These are phyloP conservation scores for Amylocarpus encephaloides DNA, from an alignment of 2,329 filamentous ascomycete species.

Conservation along the genomic window DNA sequence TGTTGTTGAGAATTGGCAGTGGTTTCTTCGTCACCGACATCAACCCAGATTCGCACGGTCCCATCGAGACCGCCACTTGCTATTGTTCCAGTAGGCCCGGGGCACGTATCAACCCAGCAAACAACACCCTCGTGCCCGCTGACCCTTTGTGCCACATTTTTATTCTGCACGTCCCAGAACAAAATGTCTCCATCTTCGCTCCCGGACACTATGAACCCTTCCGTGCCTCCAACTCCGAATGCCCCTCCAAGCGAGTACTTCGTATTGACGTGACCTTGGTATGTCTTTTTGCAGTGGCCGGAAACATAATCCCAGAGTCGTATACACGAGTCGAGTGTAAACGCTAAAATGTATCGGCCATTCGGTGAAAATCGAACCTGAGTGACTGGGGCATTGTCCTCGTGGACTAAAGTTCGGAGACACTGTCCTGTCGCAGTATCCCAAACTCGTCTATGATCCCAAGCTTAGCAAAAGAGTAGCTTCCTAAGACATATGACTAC, in stretches of 20 bases:
- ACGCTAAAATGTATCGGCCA: constrained; percentile 86
- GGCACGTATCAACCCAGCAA: constrained; percentile 61
- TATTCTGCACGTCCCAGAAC: constrained; percentile 85
- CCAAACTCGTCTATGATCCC: constrained; percentile 69
- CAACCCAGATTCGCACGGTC: constrained; percentile 56
- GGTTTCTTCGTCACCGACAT: constrained; percentile 30
- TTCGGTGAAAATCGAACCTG: constrained; percentile 92
- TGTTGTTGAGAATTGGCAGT: constrained; percentile 16
- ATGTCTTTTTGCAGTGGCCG: constrained; percentile 90
- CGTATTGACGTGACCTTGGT: constrained; percentile 83
- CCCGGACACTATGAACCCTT: constrained; percentile 67
- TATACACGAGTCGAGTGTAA: constrained; percentile 83
- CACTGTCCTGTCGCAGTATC: constrained; percentile 94
- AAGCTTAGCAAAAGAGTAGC: constrained; percentile 3
- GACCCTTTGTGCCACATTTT: constrained; percentile 69
- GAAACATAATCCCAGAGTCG: constrained; percentile 93
- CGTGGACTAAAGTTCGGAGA: constrained; percentile 87
- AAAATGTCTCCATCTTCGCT: constrained; percentile 83
- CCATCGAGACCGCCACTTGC: constrained; percentile 58
- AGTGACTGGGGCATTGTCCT: constrained; percentile 87
- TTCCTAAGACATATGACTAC: constrained; percentile 26
- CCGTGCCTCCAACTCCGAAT: constrained; percentile 61
- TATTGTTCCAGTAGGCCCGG: constrained; percentile 42
- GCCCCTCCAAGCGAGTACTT: constrained; percentile 79
- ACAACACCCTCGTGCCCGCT: constrained; percentile 51